Evolutionary conservation across 78 protist genomes (phyloP).

Genomic region (Mantamonas sphyraenae): DNA sequence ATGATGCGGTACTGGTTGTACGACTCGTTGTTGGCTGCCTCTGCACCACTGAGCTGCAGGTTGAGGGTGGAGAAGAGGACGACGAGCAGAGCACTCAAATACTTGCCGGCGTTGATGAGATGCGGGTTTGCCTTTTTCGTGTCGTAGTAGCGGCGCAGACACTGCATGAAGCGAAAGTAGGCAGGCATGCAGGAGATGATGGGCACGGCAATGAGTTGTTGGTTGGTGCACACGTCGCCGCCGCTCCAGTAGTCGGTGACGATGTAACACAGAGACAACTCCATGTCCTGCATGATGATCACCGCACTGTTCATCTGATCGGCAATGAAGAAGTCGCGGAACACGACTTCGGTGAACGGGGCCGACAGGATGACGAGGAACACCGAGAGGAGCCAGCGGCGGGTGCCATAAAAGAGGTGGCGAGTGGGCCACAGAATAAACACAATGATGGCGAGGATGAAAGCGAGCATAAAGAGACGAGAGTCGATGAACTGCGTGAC

Average conservation of each 20-base stretch:
- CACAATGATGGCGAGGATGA: not conserved
- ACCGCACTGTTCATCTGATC: constrained; percentile 19
- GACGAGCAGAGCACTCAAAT: not conserved
- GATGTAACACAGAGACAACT: constrained; percentile 10
- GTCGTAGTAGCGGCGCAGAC: constrained; percentile 60
- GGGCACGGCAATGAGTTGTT: not conserved
- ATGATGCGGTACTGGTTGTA: not conserved
- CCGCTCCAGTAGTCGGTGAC: not conserved
- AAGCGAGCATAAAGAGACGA: not conserved
- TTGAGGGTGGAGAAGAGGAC: not conserved
- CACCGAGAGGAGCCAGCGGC: constrained; percentile 1
- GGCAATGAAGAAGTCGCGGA: constrained; percentile 22
- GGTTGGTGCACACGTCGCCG: not conserved
- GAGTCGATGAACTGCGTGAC: no score
- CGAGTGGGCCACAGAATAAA: not conserved
- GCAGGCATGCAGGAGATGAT: constrained; percentile 37
- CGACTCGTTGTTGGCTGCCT: not conserved
- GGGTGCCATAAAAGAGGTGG: not conserved
- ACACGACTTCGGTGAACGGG: constrained; percentile 11
- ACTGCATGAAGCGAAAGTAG: constrained; percentile 54
- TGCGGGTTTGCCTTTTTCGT: constrained; percentile 7
- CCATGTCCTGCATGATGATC: constrained; percentile 1
- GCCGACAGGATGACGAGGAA: not conserved
- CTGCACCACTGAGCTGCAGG: not conserved
- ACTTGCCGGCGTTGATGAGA: constrained; percentile 16